Evolutionary conservation across 768 basidiomycete genomes (phyloP), one percentile per base, ranked within the genome.

Genomic region (Boletus barrowsii): DNA sequence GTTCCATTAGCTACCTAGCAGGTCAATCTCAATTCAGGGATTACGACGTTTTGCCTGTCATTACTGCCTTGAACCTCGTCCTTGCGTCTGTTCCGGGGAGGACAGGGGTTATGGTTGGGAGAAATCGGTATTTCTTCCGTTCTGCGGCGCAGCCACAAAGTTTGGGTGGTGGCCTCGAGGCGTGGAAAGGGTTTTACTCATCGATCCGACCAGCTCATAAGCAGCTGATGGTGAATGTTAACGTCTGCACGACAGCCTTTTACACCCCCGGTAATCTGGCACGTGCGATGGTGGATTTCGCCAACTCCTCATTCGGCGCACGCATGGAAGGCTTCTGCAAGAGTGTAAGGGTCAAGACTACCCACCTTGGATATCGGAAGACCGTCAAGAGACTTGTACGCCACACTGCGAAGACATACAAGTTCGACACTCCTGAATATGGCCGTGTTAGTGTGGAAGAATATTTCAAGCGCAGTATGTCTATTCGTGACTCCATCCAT

Each of bases 311-410:
- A 55, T 85, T 81, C 56, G 83, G 83, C 13, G 88, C 82, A 4
- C 79, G 83, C 24, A 64, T 76, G 33, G 74, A 74, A n/a, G 80
- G 71, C 0, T 92, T 90, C 58, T 84, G 81, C 39, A 82, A 76
- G 55, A 80, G 87, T 9, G 77, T 91, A 3, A 75, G 90, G 37
- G 73, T 93, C 44, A 76, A 75, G 65, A 82, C 88, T 1, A 77
- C 68, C 3, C 89, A 92, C 69, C 75, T 93, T 14, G 82, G 83
- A n/a, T 86, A 90, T 62, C 82, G 75, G 64, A 92, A 90, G 71
- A 83, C 84, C 0, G 77, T 93, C 54, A 87, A 86, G 66, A 68
- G 68, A 3, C 65, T 88, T 14, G 73, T 75, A 13, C 72, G 74
- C 22, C 44, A 70, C 18, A 77, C 35, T 10, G 74, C 82, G 15